Evolutionary conservation across 2,329 filamentous ascomycete species (phyloP).

Genomic region (Arthrocladium fulminans): DNA sequence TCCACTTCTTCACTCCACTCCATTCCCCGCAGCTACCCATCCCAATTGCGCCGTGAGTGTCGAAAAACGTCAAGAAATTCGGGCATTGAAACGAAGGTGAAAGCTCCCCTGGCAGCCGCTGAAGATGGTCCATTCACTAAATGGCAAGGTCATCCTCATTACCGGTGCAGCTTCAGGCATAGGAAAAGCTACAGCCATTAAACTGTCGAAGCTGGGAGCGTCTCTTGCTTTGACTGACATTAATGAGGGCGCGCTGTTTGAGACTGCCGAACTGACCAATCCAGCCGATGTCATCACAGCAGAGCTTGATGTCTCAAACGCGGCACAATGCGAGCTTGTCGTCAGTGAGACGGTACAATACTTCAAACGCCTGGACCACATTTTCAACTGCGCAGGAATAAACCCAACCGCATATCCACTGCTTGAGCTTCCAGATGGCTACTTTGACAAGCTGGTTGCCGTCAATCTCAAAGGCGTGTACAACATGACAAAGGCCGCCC

Average conservation of each 20-base stretch:
- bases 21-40: too few species aligned
- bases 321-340: slow-evolving; percentile 4
- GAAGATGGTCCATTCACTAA: not conserved
- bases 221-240: slow-evolving; percentile 49
- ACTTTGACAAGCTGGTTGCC: slow-evolving; percentile 46
- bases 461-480: slow-evolving; percentile 49
- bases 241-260: slow-evolving; percentile 27
- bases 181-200: slow-evolving; percentile 43
- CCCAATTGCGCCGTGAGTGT: too few species aligned
- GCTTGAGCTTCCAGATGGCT: slow-evolving; percentile 38
- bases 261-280: not conserved
- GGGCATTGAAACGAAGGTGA: too few species aligned
- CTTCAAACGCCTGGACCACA: slow-evolving; percentile 47
- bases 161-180: slow-evolving; percentile 39
- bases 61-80: too few species aligned
- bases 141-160: slow-evolving; percentile 24
- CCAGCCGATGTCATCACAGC: not conserved
- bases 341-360: slow-evolving; percentile 5
- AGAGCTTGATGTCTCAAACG: slow-evolving; percentile 6
- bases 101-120: not conserved
- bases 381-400: slow-evolving; percentile 49
- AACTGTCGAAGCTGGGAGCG: slow-evolving; percentile 40
- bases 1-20: too few species aligned
- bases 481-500: slow-evolving; percentile 39
- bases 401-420: slow-evolving; percentile 36